Evolutionary conservation across 129 eudicot genomes (phyloP), one percentile per base, ranked within the genome.

Genomic region (Centella asiatica): DNA sequence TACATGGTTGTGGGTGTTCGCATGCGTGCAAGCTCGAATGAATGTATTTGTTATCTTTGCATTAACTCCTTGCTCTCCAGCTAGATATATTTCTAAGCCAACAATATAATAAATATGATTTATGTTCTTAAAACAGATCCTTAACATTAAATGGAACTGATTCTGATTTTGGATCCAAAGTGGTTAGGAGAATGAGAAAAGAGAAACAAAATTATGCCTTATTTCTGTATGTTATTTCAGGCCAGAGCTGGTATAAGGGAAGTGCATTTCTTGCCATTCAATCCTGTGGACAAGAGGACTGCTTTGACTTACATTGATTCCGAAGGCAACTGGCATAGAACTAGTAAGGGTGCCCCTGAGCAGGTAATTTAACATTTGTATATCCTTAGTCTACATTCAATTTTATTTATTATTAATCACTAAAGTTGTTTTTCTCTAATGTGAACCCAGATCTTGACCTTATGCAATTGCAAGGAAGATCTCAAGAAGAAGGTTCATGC

Each of bases 281-380:
- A 87, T 64, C 95, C 95, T 29, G 95, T 87, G 62, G 95, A 87
- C 77, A 87, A 87, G 81, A 83, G 95, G 73, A 87, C 95, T 10
- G 95, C 95, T 58, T 81, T 87, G 83, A 87, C 95, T 57, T 87
- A 83, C 77, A 81, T 87, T 13, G 95, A 87, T 66, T 60, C 62
- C 2, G 68, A 72, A 14, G 95, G 95, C 18, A 81, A 87, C 76
- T 87, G 95, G 95, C 95, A 87, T 65, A 51, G 95, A 64, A 69
- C 95, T 47, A 87, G 95, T 80, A 87, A 87, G 77, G 95, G 95
- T 76, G 95, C 95, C 24, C 95, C 95, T 2, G 92, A 87, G 71
- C 92, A 87, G 95, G 95, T 86, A 75, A 26, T 10, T 62, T 62
- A 18, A 46, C 40, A 29, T 53, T 66, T 9, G 37, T 15, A 25